A percentile compares a stretch with the other conserved stretches of the same genome.
These are phyloP conservation scores for Zoysia japonica DNA, from an alignment of 176 grass and related monocot species.

Conservation along the genomic window DNA sequence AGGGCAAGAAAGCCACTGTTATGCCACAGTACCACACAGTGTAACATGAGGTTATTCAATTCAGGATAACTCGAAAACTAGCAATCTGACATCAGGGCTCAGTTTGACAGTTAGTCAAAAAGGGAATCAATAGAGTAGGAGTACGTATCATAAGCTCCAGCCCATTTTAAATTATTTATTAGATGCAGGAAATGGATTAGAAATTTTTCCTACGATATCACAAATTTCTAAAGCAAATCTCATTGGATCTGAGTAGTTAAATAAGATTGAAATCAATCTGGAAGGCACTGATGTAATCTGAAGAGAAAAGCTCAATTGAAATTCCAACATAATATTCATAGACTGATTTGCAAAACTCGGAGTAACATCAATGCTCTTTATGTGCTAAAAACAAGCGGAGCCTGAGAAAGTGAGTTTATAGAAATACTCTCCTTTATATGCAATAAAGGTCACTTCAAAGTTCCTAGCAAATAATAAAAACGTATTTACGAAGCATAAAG, in stretches of 20 bases:
- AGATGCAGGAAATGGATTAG: not conserved
- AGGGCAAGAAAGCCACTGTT: not conserved
- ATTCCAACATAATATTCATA: not conserved
- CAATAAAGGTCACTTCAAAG: not conserved
- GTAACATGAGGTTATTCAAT: conserved; percentile 11
- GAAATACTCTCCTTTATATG: not conserved
- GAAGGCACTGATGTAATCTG: not conserved
- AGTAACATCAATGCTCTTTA: conserved; percentile 16
- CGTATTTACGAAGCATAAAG: not conserved
- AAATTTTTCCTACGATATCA: not conserved
- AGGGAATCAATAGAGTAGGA: conserved; percentile 12
- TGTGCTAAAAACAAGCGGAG: conserved; percentile 3
- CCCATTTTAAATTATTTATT: not conserved
- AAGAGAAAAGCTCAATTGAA: not conserved
- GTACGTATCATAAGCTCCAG: not conserved
- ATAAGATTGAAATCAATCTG: not conserved
- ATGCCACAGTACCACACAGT: not conserved
- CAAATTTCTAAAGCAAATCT: not conserved
- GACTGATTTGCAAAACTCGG: not conserved
- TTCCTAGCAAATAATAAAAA: not conserved
- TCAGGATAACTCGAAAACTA: not conserved
- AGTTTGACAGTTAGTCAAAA: conserved; percentile 2
- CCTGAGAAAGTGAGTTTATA: not conserved
- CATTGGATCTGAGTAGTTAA: not conserved
- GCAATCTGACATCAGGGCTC: conserved; percentile 9